Conservation (phyloP, 2,329 filamentous ascomycete species). For the Beauveria asiatica region DNA sequence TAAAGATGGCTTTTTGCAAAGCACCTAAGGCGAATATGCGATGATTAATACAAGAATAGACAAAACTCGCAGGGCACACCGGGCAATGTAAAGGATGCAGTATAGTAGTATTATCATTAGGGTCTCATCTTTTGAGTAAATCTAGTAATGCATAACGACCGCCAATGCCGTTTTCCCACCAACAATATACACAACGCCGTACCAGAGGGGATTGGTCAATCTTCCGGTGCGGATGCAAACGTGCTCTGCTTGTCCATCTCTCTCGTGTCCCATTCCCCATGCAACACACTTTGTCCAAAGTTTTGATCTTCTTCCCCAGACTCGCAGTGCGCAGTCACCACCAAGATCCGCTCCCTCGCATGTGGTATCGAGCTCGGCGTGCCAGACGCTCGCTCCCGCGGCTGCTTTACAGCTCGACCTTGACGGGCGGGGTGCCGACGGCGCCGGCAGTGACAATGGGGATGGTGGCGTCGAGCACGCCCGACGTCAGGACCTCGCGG, state of each 20-base stretch:
- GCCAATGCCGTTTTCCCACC: background rate
- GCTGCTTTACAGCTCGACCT: conserved; percentile 24
- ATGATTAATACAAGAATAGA: background rate
- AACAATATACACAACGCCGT: background rate
- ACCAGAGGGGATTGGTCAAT: background rate
- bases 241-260: background rate
- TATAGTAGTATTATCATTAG: conserved; percentile 10
- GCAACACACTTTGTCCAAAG: background rate
- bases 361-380: too few relatives aligned
- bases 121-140: background rate
- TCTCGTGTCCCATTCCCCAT: background rate
- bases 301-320: too few relatives aligned
- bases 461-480: conserved; percentile 20
- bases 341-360: too few relatives aligned
- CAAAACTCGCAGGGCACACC: too few relatives aligned
- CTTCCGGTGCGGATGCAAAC: background rate
- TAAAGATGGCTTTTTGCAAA: conserved; percentile 18
- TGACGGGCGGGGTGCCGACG: conserved; percentile 19
- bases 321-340: too few relatives aligned
- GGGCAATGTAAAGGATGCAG: background rate
- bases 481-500: conserved; percentile 17
- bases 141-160: conserved; percentile 2
- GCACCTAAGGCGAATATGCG: background rate
- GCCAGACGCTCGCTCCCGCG: background rate
- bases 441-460: conserved; percentile 18